Conservation (phyloP, 805 yeast species). For the Candida silvicultrix region DNA sequence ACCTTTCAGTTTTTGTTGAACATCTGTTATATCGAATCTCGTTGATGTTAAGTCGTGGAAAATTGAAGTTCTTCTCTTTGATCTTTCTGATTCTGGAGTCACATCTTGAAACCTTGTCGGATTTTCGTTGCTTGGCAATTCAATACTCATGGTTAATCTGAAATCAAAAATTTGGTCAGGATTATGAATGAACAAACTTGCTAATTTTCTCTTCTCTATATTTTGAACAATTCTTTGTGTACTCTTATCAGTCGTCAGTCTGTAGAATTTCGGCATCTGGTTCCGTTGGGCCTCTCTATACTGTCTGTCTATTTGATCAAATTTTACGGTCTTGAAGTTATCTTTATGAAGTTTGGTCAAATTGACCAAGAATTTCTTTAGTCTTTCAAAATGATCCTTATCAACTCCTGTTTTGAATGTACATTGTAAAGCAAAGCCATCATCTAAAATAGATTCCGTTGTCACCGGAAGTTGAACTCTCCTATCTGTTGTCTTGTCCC, state of each 20-base stretch:
- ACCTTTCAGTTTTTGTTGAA: constrained; percentile 25
- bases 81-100: constrained; percentile 51
- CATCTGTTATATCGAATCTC: constrained; percentile 66
- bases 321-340: constrained; percentile 53
- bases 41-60: constrained; percentile 71
- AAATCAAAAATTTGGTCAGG: constrained; percentile 78
- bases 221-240: constrained; percentile 64
- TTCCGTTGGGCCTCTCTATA: constrained; percentile 58
- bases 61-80: constrained; percentile 68
- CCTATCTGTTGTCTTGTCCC: constrained; percentile 56
- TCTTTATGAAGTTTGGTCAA: constrained; percentile 45
- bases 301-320: constrained; percentile 56
- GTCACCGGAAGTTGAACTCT: constrained; percentile 61
- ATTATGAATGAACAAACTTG: constrained; percentile 62
- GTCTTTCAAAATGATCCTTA: constrained; percentile 50
- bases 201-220: constrained; percentile 68
- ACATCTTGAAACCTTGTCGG: constrained; percentile 48
- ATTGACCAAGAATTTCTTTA: constrained; percentile 47
- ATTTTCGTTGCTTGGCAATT: constrained; percentile 61
- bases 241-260: constrained; percentile 61
- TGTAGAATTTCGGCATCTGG: constrained; percentile 55
- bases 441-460: constrained; percentile 53
- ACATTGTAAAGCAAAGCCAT: constrained; percentile 47
- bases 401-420: constrained; percentile 63
- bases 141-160: constrained; percentile 69